A percentile compares a stretch with the other conserved stretches of the same genome.
Evolutionary conservation across 345 rosid species (phyloP).

Genomic region (Atalantia buxifolia): DNA sequence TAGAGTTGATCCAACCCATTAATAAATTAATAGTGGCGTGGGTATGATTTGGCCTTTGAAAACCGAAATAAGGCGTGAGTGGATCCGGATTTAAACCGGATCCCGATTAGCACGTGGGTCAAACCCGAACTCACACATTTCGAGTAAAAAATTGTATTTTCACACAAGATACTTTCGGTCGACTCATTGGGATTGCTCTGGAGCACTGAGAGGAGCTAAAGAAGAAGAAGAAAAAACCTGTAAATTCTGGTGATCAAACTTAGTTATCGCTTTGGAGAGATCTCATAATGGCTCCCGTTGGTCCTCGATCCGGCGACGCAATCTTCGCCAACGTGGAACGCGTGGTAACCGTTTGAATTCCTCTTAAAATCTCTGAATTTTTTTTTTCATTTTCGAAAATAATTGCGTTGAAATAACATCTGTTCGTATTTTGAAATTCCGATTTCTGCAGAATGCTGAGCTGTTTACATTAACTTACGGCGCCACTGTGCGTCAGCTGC

Average conservation of each 20-base stretch:
- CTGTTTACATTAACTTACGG: constrained; percentile 91
- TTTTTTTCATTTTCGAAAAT: neutral
- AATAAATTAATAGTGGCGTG: too few relatives aligned
- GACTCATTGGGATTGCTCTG: too few relatives aligned
- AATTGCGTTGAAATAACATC: neutral
- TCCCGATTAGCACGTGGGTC: too few relatives aligned
- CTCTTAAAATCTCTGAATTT: neutral
- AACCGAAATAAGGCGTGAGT: too few relatives aligned
- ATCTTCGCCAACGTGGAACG: constrained; percentile 86
- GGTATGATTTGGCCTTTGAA: too few relatives aligned
- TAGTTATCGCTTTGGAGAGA: neutral
- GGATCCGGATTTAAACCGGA: too few relatives aligned
- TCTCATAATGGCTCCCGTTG: constrained; percentile 55
- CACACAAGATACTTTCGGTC: too few relatives aligned
- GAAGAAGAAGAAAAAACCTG: neutral
- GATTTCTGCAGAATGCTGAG: constrained; percentile 70
- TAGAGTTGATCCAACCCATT: too few relatives aligned
- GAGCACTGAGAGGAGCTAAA: neutral
- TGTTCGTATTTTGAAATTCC: constrained; percentile 8
- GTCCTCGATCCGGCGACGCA: constrained; percentile 90
- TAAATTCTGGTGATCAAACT: neutral
- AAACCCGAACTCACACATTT: too few relatives aligned
- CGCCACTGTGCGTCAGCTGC: constrained; percentile 83
- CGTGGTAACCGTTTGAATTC: constrained; percentile 40
- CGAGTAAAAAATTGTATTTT: too few relatives aligned